phyloP scores from a whole-genome alignment of 495 filamentous ascomycete genomes.

The Aspergillus olivimuriae region DNA sequence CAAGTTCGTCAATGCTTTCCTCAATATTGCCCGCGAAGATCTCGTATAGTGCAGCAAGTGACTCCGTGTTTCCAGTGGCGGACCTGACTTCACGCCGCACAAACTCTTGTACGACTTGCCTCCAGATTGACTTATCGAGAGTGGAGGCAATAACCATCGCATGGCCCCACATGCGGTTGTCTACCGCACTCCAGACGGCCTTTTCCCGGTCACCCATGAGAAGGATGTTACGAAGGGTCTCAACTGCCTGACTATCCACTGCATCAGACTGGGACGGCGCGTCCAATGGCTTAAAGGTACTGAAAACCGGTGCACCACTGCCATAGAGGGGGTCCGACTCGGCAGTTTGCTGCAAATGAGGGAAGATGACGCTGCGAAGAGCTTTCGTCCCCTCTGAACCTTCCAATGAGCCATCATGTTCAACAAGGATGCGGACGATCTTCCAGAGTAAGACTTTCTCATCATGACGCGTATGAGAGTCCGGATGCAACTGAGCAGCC shows the following conservation, averaged over 20 bases:
- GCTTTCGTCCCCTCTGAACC: slow-evolving; percentile 64
- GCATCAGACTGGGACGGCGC: slow-evolving; percentile 46
- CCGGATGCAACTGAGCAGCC: slow-evolving; percentile 41
- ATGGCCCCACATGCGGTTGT: slow-evolving; percentile 91
- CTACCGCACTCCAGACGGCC: slow-evolving; percentile 91
- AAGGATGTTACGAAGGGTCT: slow-evolving; percentile 63
- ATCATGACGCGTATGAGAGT: slow-evolving; percentile 60
- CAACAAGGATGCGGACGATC: slow-evolving; percentile 69
- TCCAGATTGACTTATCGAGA: slow-evolving; percentile 63
- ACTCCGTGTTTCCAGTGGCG: slow-evolving; percentile 66
- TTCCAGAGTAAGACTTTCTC: slow-evolving; percentile 90
- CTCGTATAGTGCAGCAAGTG: slow-evolving; percentile 84
- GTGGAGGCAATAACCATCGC: slow-evolving; percentile 89
- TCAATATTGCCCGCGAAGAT: slow-evolving; percentile 90
- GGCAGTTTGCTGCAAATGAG: slow-evolving; percentile 41
- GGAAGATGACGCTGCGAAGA: slow-evolving; percentile 66
- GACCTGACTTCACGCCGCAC: slow-evolving; percentile 86
- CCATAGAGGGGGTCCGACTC: slow-evolving; percentile 24
- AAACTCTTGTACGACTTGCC: slow-evolving; percentile 90
- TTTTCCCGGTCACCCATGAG: slow-evolving; percentile 79
- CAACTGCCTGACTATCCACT: slow-evolving; percentile 58
- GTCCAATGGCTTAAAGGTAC: slow-evolving; percentile 23
- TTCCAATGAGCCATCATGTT: slow-evolving; percentile 78
- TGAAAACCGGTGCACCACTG: slow-evolving; percentile 15
- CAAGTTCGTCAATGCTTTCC: slow-evolving; percentile 91